Conservation (phyloP, 345 rosid genomes). For the Moringa oleifera region DNA sequence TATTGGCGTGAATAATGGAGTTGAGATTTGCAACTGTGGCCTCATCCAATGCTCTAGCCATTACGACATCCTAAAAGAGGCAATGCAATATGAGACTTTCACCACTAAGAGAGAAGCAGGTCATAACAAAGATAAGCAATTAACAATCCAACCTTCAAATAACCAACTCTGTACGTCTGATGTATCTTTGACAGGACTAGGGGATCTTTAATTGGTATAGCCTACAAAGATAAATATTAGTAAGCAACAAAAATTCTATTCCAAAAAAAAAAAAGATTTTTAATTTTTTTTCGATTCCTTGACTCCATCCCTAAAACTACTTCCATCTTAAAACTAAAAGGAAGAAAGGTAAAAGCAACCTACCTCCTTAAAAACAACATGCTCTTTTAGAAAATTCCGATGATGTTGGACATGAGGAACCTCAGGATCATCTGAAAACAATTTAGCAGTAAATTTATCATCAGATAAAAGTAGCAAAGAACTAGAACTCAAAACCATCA, state of each 20-base stretch:
- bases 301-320: not conserved
- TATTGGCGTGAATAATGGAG: constrained; percentile 66
- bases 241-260: not conserved
- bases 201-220: constrained; percentile 67
- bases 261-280: no score
- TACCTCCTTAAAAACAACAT: constrained; percentile 89
- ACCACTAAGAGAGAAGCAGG: not conserved
- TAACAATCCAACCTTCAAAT: constrained; percentile 62
- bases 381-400: constrained; percentile 67
- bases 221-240: constrained; percentile 37
- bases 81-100: constrained; percentile 12
- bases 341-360: constrained; percentile 11
- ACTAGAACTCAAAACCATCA: not conserved
- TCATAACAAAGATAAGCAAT: constrained; percentile 12
- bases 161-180: constrained; percentile 80
- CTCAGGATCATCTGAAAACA: constrained; percentile 72
- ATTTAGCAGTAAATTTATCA: constrained; percentile 9
- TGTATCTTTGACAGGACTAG: constrained; percentile 79
- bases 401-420: constrained; percentile 53
- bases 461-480: not conserved
- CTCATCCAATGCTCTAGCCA: constrained; percentile 89
- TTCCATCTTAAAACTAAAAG: not conserved
- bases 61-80: constrained; percentile 75
- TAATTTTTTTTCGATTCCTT: not conserved
- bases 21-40: constrained; percentile 57